phyloP scores from a whole-genome alignment of 805 yeast species.

The Tetrapisispora arboricola region DNA sequence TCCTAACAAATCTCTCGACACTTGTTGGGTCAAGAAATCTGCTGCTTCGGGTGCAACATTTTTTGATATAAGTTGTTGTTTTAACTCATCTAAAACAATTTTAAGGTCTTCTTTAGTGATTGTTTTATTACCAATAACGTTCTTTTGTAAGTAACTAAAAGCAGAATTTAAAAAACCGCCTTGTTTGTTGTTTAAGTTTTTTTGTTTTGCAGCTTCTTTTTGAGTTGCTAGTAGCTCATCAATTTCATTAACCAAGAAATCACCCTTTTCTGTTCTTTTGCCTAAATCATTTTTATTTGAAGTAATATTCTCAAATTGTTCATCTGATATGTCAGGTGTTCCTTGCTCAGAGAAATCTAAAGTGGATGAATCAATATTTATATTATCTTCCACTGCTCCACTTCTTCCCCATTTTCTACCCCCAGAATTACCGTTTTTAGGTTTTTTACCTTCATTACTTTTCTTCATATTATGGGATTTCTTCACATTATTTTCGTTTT shows the following conservation, averaged over 20 bases:
- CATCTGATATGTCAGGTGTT: conserved; percentile 9
- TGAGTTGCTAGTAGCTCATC: conserved; percentile 29
- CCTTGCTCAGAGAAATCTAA: conserved; percentile 47
- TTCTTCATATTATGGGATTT: conserved; percentile 1
- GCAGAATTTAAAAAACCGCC: conserved; percentile 22
- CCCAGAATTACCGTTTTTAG: conserved; percentile 8
- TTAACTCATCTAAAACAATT: conserved; percentile 53
- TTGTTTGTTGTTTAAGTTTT: conserved; percentile 35
- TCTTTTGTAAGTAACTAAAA: conserved; percentile 46
- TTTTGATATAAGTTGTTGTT: conserved; percentile 69
- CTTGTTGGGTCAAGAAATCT: conserved; percentile 53
- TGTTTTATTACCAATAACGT: conserved; percentile 59
- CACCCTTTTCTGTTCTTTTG: conserved; percentile 38
- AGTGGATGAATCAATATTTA: conserved; percentile 30
- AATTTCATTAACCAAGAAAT: conserved; percentile 56
- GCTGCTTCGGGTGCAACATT: conserved; percentile 92
- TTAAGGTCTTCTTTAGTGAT: conserved; percentile 54
- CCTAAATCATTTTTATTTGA: conserved; percentile 32
- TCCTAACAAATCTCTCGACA: conserved; percentile 60
- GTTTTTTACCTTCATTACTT: conserved; percentile 1
- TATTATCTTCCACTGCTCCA: conserved; percentile 41
- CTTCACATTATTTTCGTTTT: conserved; percentile 3
- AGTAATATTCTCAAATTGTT: conserved; percentile 10
- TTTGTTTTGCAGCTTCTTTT: conserved; percentile 21
- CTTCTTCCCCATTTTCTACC: conserved; percentile 58